These are phyloP conservation scores for Alnus rubra DNA, from an alignment of 306 rosid species.

Conservation along the genomic window DNA sequence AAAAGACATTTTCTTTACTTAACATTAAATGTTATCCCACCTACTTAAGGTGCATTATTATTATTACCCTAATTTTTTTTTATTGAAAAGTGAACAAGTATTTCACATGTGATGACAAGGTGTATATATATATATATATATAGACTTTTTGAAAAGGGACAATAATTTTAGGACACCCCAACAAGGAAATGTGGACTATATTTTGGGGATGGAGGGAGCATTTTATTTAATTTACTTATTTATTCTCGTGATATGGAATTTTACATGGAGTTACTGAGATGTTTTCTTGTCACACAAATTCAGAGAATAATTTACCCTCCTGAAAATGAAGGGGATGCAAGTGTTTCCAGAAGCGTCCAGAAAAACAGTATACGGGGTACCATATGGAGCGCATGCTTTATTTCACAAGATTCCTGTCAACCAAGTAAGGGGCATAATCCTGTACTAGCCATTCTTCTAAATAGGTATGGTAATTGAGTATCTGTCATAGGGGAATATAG, in stretches of 20 bases:
- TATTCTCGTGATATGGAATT: not conserved
- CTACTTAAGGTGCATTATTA: not conserved
- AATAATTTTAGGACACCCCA: not conserved
- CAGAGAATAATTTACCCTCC: slow-evolving; percentile 75
- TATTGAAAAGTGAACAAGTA: not conserved
- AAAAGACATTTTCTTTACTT: not conserved
- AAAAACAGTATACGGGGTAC: slow-evolving; percentile 61
- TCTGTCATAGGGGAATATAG: not conserved
- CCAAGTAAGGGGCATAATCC: slow-evolving; percentile 66
- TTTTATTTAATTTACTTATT: not conserved
- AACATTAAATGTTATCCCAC: not conserved
- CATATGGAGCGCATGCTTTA: slow-evolving; percentile 95
- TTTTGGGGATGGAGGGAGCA: not conserved
- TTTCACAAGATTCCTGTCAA: slow-evolving; percentile 61
- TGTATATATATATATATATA: not conserved
- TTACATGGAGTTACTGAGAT: slow-evolving; percentile 12
- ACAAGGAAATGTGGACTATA: not conserved
- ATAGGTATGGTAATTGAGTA: slow-evolving; percentile 52
- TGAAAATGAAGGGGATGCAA: slow-evolving; percentile 58
- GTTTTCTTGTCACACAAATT: slow-evolving; percentile 30
- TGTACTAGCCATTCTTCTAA: slow-evolving; percentile 76
- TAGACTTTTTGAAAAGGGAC: not conserved
- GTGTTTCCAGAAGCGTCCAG: slow-evolving; percentile 46
- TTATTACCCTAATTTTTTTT: not conserved
- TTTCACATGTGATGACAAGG: not conserved